Conservation (phyloP, 768 basidiomycete species). For the Termitomyces sp. region DNA sequence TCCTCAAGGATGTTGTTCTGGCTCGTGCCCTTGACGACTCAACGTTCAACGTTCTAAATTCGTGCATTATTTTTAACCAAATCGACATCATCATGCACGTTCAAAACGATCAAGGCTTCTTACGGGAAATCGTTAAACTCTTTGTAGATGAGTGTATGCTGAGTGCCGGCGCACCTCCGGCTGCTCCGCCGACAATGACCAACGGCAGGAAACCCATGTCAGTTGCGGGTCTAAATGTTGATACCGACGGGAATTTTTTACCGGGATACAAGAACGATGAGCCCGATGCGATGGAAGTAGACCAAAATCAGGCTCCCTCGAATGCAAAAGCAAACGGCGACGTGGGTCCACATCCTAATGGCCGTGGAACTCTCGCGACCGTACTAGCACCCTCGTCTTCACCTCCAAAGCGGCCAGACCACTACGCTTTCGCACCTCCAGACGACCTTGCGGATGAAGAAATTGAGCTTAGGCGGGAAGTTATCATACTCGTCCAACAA, state of each 20-base stretch:
- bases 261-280: constrained; percentile 22
- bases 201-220: constrained; percentile 24
- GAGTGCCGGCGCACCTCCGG: constrained; percentile 27
- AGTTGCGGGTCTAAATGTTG: constrained; percentile 34
- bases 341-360: constrained; percentile 17
- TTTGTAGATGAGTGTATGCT: constrained; percentile 72
- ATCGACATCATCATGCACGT: constrained; percentile 95
- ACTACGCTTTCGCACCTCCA: constrained; percentile 53
- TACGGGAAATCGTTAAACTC: constrained; percentile 70
- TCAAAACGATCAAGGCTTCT: constrained; percentile 69
- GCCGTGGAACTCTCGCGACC: constrained; percentile 8
- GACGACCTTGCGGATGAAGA: constrained; percentile 53
- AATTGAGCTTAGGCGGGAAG: constrained; percentile 59
- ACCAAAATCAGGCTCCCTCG: constrained; percentile 21
- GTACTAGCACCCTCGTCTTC: not conserved
- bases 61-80: constrained; percentile 97
- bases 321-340: constrained; percentile 27
- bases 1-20: constrained; percentile 97
- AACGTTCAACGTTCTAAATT: constrained; percentile 95
- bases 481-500: constrained; percentile 86
- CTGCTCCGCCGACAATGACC: constrained; percentile 13
- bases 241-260: constrained; percentile 15
- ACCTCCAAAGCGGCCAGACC: constrained; percentile 16
- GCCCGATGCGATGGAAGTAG: constrained; percentile 32
- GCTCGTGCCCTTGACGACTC: constrained; percentile 93